Base-by-base conservation (phyloP, 257 asterid genomes). In the Phtheirospermum japonicum region DNA sequence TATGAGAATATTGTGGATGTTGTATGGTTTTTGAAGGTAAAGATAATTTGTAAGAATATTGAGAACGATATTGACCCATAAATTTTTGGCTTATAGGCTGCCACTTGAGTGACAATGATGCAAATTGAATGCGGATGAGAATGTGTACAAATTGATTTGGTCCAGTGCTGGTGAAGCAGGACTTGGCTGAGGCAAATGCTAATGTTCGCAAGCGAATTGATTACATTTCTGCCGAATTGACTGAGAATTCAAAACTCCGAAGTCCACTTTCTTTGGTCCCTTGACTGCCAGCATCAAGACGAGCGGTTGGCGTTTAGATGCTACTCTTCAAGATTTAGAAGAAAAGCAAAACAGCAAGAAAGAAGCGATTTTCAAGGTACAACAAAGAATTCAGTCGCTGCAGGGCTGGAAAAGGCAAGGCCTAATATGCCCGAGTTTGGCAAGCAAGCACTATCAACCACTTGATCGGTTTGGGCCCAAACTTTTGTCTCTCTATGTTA, bases 121-220 rank as follows among this genome's bases (percentile, higher is more conserved):
- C n/a, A n/a, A n/a, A n/a, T 82, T 91, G 83, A 84, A 55, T 20
- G 98, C 85, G 57, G 98, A 92, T 10, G 88, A 95, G 4, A 92
- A 92, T 75, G 98, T 92, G 56, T 92, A 74, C 90, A 92, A 88
- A 73, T 75, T 92, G 82, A 92, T n/a, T 92, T 40, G 98, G 97
- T 45, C 95, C 95, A 4, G 95, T 89, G 79, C 80, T 88, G 65
- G 98, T 92, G 75, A 92, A 89, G 62, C 95, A 92, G 93, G 98
- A 92, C 70, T 72, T 91, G 81, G 98, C 95, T 6, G 98, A 88
- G 77, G 98, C 98, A 42, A 89, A 82, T 65, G 98, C 97, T 43
- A 92, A 92, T 71, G 97, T 89, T 57, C 94, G 83, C 78, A 92
- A 86, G 85, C 78, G 98, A 70, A 92, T 92, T 40, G 97, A 92